phyloP scores from a whole-genome alignment of 805 yeast species.

The Candida stauntonica region DNA sequence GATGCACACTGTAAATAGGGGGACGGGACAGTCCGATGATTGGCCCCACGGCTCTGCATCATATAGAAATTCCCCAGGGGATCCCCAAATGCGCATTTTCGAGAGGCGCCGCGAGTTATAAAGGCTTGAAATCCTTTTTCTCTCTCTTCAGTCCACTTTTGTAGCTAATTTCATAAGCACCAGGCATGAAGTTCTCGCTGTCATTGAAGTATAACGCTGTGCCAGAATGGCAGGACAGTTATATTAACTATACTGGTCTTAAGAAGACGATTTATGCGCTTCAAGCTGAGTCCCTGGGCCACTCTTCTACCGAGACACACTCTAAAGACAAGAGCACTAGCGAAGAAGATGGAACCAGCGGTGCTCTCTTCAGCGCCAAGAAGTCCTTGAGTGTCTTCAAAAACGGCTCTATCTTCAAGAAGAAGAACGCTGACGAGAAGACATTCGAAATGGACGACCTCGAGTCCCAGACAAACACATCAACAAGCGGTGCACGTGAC shows the following conservation, averaged over 20 bases:
- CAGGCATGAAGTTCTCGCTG: constrained; percentile 69
- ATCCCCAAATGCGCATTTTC: not conserved
- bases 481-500: not conserved
- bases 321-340: not conserved
- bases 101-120: too few species aligned
- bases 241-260: constrained; percentile 61
- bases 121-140: too few species aligned
- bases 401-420: constrained; percentile 6
- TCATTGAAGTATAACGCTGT: constrained; percentile 63
- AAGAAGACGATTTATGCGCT: constrained; percentile 54
- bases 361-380: not conserved
- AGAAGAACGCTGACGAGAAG: constrained; percentile 7
- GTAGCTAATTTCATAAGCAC: too few species aligned
- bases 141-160: too few species aligned
- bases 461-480: constrained; percentile 4
- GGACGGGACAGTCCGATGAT: too few species aligned
- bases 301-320: not conserved
- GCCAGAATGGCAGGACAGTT: constrained; percentile 86
- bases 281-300: constrained; percentile 36
- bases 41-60: not conserved
- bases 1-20: too few species aligned
- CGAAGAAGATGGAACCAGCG: not conserved
- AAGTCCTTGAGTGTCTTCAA: constrained; percentile 1
- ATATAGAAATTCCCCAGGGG: not conserved
- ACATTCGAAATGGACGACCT: constrained; percentile 27